Percentiles rank a stretch among this genome's conserved stretches.
Conservation (phyloP, 306 rosid species). For the Cucurbita pepo region DNA sequence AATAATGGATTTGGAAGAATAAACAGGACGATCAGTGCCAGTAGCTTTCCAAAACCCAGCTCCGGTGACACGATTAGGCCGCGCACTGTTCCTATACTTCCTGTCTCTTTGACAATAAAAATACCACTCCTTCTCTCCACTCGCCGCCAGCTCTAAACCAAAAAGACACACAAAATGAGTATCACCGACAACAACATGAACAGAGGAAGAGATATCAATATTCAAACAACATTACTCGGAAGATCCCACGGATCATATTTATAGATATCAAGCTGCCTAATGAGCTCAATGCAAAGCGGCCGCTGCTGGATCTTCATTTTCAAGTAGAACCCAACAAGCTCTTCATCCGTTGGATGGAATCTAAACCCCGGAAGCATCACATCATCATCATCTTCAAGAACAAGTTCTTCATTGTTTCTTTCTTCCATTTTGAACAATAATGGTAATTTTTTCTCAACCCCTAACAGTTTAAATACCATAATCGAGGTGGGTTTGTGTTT, state of each 20-base stretch:
- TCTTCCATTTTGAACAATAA: neutral
- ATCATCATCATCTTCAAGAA: slow-evolving; percentile 41
- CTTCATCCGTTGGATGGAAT: slow-evolving; percentile 96
- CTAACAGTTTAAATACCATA: too few relatives aligned
- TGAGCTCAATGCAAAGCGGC: slow-evolving; percentile 78
- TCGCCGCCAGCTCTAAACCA: slow-evolving; percentile 23
- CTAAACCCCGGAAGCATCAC: slow-evolving; percentile 85
- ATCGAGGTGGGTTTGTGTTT: slow-evolving; percentile 55
- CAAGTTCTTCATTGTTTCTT: slow-evolving; percentile 1
- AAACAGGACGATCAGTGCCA: slow-evolving; percentile 77
- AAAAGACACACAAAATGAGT: too few relatives aligned
- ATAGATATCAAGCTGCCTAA: slow-evolving; percentile 83
- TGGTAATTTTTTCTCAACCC: too few relatives aligned
- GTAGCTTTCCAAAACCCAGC: slow-evolving; percentile 98
- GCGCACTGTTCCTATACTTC: slow-evolving; percentile 78
- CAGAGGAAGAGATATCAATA: too few relatives aligned
- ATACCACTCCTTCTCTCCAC: slow-evolving; percentile 89
- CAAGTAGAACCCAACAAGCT: slow-evolving; percentile 83
- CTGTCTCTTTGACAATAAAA: slow-evolving; percentile 90
- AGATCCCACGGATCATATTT: slow-evolving; percentile 97
- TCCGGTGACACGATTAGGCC: slow-evolving; percentile 73
- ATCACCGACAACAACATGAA: neutral
- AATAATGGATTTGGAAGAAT: slow-evolving; percentile 67
- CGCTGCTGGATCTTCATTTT: slow-evolving; percentile 67
- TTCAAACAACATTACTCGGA: slow-evolving; percentile 36